Base-by-base conservation (phyloP, 192 early-diverging fungal species). In the Kappamyces sp. region DNA sequence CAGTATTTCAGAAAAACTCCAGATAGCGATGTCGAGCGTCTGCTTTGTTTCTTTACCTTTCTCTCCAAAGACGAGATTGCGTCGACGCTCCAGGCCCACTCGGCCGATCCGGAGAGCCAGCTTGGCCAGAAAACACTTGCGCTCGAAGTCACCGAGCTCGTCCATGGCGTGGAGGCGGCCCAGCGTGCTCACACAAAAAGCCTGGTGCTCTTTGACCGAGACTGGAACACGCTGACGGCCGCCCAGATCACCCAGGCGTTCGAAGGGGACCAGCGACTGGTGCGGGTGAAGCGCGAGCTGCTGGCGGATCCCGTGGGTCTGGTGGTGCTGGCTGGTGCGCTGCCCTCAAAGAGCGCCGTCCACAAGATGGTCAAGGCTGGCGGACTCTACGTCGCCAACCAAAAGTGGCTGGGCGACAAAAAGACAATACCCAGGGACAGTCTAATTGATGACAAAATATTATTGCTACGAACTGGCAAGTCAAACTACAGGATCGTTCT, bases 1-100 rank as follows among this genome's bases (percentile, higher is more conserved):
- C 62, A 90, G 81, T 93, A 91, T 65, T 94, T 98, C 66, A 75
- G 94, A 38, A 83, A 86, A 49, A 86, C 90, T 0, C 60, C 87
- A 2, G 94, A 98, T 69, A 61, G 76, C 0, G 90, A 93, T 53
- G 86, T 93, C 2, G 83, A 75, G 55, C 62, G 75, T 49, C 86
- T 88, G 54, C 73, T 98, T 32, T 67, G 68, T 8, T 84, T 86
- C 74, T 90, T 98, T 49, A 95, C 94, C 3, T 75, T 98, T 31
- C 49, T 95, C 37, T 77, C 80, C 0, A 42, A 73, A 34, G 57
- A 75, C 4, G 66, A 78, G 30, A 90, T 98, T 40, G 52, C 72
- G 0, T 45, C 69, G 7, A 51, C 88, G 1, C 78, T 93, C 70
- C 59, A 64, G 4, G 50, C 79, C 49, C 92, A 93, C 37, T 32